Percentiles rank a stretch among this genome's conserved stretches.
These are phyloP conservation scores for Lactifluus subvellereus DNA, from an alignment of 768 basidiomycete species.

Conservation along the genomic window DNA sequence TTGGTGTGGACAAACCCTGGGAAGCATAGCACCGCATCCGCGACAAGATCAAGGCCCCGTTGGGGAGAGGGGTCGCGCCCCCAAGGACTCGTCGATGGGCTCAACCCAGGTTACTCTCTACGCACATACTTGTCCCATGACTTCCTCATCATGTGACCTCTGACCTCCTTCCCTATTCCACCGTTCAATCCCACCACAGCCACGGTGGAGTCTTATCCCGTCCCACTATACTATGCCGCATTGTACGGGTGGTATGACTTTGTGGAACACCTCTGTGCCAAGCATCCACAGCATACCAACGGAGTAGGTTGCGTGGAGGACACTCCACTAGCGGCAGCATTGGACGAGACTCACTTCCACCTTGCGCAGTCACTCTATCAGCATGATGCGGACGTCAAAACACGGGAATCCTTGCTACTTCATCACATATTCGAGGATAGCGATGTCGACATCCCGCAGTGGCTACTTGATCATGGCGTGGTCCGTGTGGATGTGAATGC, in stretches of 20 bases:
- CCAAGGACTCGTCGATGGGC: too few relatives aligned
- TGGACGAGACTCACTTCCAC: background rate
- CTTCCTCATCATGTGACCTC: too few relatives aligned
- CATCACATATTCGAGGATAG: too few relatives aligned
- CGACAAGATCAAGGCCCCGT: too few relatives aligned
- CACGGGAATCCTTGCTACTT: background rate
- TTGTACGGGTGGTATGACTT: conserved; percentile 1
- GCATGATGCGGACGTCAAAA: background rate
- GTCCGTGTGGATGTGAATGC: background rate
- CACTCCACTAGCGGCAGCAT: conserved; percentile 1
- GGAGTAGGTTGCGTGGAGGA: background rate
- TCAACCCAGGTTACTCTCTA: too few relatives aligned
- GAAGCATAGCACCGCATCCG: background rate
- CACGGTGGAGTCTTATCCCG: too few relatives aligned
- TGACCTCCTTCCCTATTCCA: too few relatives aligned
- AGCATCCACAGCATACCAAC: background rate
- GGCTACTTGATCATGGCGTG: conserved; percentile 1
- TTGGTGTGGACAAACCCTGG: background rate
- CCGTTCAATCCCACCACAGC: too few relatives aligned
- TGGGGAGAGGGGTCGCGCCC: too few relatives aligned
- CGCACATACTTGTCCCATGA: too few relatives aligned
- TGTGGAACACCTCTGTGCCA: background rate
- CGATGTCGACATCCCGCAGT: background rate
- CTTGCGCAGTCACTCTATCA: background rate
- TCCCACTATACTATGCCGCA: background rate